Base-by-base conservation (phyloP, 352 stramenopile species). In the Pythium aquatile region DNA sequence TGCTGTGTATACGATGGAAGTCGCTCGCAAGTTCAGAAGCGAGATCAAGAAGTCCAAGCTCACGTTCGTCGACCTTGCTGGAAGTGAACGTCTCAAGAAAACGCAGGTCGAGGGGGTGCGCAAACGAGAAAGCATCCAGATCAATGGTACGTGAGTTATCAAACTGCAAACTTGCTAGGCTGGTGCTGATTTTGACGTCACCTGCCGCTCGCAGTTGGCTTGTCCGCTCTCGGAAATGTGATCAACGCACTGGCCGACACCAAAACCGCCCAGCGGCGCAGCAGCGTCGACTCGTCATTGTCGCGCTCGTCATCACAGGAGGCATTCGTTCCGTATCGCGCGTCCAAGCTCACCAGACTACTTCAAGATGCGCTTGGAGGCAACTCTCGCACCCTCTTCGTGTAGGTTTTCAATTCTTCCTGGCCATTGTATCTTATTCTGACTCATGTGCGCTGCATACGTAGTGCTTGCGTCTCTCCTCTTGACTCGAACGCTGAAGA, bases 391-490 rank as follows among this genome's bases (percentile, higher is more conserved):
- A 86, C 79, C 1, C 55, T 88, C 3, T 86, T 88, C 58, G 79
- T 88, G 79, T 88, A 73, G 11, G 48, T 39, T 55, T 28, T 39
- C 13, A 24, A 24, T 5, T 51, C 44, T 29, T 16, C 44, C 14
- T 29, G 14, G 16, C 17, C 3, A 10, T 24, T 29, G 20, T n/a
- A 29, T 16, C 14, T 51, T 10, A 26, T 51, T 29, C 44, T 26
- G 16, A 14, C 11, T 8, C 17, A 2, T 48, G 3, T 29, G 8
- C 7, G 16, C 16, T 51, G 44, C 13, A 35, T 14, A 28, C 26
- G 11, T 40, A 94, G 85, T 37, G 85, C 85, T 0, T 94, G 85
- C 30, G 70, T 94, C 8, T 92, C 85, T 3, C 78, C 85, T 2
- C 62, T 79, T 2, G 54, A 66, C 11, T 66, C 65, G 0, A 86